Conservation (phyloP, 2,329 filamentous ascomycete genomes). For the Neurospora sp. region DNA sequence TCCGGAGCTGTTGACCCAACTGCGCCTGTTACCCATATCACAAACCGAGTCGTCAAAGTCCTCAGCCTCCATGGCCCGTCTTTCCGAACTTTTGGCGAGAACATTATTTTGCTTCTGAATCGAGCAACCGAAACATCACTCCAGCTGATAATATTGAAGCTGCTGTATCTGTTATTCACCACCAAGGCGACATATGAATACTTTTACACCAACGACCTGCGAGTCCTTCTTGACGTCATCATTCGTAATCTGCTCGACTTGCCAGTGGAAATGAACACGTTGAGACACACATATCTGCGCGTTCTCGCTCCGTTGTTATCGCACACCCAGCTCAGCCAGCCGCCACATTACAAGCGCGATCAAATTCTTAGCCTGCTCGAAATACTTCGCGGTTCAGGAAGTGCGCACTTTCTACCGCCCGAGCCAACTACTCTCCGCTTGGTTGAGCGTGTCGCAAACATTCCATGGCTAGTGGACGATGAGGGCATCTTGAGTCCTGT, state of each 20-base stretch:
- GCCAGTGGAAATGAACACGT: conserved; percentile 65
- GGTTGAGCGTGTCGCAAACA: conserved; percentile 63
- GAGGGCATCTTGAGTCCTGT: conserved; percentile 26
- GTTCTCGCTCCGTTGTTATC: conserved; percentile 85
- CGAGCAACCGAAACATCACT: conserved; percentile 89
- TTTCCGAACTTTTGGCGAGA: conserved; percentile 95
- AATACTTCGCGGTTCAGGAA: conserved; percentile 58
- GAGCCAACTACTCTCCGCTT: conserved; percentile 73
- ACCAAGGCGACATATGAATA: conserved; percentile 90
- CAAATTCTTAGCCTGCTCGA: conserved; percentile 70
- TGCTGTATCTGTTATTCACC: conserved; percentile 90
- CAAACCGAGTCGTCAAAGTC: conserved; percentile 89
- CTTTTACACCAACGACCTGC: conserved; percentile 96
- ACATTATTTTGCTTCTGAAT: conserved; percentile 90
- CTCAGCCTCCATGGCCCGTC: conserved; percentile 69
- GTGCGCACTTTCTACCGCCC: conserved; percentile 67
- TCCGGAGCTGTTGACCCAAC: conserved; percentile 34
- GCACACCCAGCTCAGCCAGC: conserved; percentile 79
- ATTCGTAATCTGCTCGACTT: conserved; percentile 94
- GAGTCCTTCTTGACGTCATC: conserved; percentile 89
- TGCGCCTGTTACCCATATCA: conserved; percentile 46
- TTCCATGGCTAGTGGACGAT: conserved; percentile 53
- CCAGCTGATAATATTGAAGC: conserved; percentile 91
- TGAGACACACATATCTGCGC: conserved; percentile 89
- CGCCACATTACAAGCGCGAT: conserved; percentile 84